A percentile compares a stretch with the other conserved stretches of the same genome.
Conservation (phyloP, 139 green algal species). For the Edaphochlamys debaryana region DNA sequence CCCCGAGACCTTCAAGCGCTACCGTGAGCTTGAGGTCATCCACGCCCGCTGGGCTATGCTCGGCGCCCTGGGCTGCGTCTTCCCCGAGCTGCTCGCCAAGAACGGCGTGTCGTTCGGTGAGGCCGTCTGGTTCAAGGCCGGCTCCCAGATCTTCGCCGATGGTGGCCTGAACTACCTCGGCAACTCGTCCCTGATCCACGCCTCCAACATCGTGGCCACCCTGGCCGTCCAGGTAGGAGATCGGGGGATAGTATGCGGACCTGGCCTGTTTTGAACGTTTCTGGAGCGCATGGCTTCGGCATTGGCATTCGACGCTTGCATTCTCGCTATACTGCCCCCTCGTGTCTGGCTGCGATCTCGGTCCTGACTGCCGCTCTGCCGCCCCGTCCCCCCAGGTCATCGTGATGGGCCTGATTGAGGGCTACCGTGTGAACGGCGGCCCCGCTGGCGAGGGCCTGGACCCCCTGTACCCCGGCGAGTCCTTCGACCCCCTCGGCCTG, state of each 20-base stretch:
- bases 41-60: slow-evolving; percentile 98
- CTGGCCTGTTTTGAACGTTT: not conserved
- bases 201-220: slow-evolving; percentile 95
- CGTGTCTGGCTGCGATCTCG: not conserved
- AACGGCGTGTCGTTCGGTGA: slow-evolving; percentile 76
- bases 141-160: slow-evolving; percentile 91
- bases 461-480: slow-evolving; percentile 73
- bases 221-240: slow-evolving; percentile 84
- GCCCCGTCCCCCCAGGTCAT: slow-evolving; percentile 70
- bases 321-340: no score
- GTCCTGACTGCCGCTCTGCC: not conserved
- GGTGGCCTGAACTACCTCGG: slow-evolving; percentile 95
- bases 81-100: slow-evolving; percentile 62
- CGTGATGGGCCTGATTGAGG: slow-evolving; percentile 89
- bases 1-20: slow-evolving; percentile 79
- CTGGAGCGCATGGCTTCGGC: no score
- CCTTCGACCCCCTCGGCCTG: slow-evolving; percentile 90
- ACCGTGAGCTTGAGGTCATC: slow-evolving; percentile 97
- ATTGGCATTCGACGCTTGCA: no score
- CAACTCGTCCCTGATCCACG: slow-evolving; percentile 94
- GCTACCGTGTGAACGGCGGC: slow-evolving; percentile 87
- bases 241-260: not conserved
- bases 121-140: slow-evolving; percentile 97
- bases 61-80: slow-evolving; percentile 84
- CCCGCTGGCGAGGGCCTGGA: slow-evolving; percentile 81